Percentiles rank a stretch among this genome's conserved stretches.
phyloP scores from a whole-genome alignment of 805 yeast genomes.

The Metschnikowia kunwiensis region DNA sequence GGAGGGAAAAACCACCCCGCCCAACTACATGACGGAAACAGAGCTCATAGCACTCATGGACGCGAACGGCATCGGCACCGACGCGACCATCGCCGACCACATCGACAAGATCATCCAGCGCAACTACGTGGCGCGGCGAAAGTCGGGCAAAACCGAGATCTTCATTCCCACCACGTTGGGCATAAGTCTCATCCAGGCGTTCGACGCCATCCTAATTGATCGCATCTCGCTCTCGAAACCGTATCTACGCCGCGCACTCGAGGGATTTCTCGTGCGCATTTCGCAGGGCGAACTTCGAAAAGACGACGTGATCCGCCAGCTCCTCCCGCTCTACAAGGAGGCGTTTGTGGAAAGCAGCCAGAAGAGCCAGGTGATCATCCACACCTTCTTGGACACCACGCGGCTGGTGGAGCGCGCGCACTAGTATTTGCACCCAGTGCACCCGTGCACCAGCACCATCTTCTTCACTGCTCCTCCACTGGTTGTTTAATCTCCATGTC shows the following conservation, averaged over 20 bases:
- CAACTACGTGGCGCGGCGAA: conserved; percentile 56
- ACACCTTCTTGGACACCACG: conserved; percentile 16
- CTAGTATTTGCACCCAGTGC: conserved; percentile 8
- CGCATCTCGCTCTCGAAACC: conserved; percentile 80
- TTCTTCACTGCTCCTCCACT: too few species aligned
- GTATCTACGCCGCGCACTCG: conserved; percentile 74
- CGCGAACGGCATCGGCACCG: conserved; percentile 96
- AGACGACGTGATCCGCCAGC: conserved; percentile 52
- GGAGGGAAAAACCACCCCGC: conserved; percentile 79
- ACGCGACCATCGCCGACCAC: conserved; percentile 98
- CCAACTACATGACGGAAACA: conserved; percentile 81
- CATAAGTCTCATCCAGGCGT: conserved; percentile 82
- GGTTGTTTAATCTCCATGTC: too few species aligned
- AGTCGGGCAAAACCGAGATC: conserved; percentile 36
- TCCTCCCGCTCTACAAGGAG: conserved; percentile 54
- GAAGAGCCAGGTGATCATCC: conserved; percentile 17
- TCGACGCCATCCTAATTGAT: conserved; percentile 74
- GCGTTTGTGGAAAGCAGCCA: conserved; percentile 42
- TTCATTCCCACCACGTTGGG: conserved; percentile 83
- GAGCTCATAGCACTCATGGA: conserved; percentile 94
- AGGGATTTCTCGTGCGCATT: conserved; percentile 59
- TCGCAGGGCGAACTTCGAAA: conserved; percentile 60
- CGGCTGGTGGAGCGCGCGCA: conserved; percentile 4
- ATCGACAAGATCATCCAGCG: conserved; percentile 74
- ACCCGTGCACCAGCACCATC: conserved; percentile 12